phyloP scores from a whole-genome alignment of 1,139 yeast species.

The Saccharomyces hybrid region DNA sequence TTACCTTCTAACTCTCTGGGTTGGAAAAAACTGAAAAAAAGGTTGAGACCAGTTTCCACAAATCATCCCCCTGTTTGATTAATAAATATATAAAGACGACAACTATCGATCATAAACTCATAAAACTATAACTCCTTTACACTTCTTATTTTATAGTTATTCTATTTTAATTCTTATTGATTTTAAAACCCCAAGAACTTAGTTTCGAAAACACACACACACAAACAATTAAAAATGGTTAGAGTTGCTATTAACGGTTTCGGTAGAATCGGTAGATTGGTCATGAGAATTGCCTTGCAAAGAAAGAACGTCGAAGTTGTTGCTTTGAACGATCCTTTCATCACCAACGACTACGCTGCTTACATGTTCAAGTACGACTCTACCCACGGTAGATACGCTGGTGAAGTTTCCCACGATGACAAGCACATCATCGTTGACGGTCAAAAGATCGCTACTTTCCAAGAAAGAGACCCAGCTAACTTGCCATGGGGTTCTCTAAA shows the following conservation, averaged over 20 bases:
- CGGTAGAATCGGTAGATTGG: conserved; percentile 84
- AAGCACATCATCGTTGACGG: too few relatives aligned
- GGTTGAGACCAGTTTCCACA: background rate
- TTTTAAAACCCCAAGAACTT: conserved; percentile 12
- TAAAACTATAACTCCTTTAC: background rate
- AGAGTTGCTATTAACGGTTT: conserved; percentile 80
- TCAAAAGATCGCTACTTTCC: too few relatives aligned
- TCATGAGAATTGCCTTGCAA: conserved; percentile 64
- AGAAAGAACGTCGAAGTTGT: conserved; percentile 50
- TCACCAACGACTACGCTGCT: too few relatives aligned
- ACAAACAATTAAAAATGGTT: conserved; percentile 33
- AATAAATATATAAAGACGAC: conserved; percentile 1
- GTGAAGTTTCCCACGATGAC: too few relatives aligned
- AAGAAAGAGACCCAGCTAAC: too few relatives aligned
- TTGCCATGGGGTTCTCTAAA: too few relatives aligned
- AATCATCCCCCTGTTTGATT: background rate
- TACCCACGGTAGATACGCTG: too few relatives aligned
- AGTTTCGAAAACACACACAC: conserved; percentile 8
- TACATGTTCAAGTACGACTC: too few relatives aligned
- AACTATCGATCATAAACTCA: background rate
- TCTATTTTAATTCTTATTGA: background rate
- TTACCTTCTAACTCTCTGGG: background rate
- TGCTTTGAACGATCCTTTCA: too few relatives aligned
- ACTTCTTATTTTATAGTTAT: background rate
- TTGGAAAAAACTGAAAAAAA: background rate